Conservation (phyloP, 768 basidiomycete genomes). For the Suillus weaverae region DNA sequence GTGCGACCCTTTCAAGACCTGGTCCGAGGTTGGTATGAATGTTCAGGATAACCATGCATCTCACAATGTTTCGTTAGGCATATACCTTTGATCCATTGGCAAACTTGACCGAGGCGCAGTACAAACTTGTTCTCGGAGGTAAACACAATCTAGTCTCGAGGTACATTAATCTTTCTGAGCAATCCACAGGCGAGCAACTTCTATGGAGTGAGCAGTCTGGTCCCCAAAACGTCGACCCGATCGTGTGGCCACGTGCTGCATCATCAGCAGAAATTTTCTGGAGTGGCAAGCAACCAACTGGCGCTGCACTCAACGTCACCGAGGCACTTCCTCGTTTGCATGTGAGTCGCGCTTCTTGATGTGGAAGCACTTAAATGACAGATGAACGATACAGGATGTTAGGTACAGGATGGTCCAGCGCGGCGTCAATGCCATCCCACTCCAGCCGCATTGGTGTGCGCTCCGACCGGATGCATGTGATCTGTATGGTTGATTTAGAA, state of each 20-base stretch:
- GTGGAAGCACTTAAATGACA: neutral
- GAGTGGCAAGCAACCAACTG: slow-evolving; percentile 47
- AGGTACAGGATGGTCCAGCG: slow-evolving; percentile 60
- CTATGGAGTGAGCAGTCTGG: slow-evolving; percentile 77
- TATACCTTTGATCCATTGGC: slow-evolving; percentile 73
- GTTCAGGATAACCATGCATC: slow-evolving; percentile 8
- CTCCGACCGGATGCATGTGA: slow-evolving; percentile 60
- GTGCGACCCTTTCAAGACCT: slow-evolving; percentile 81
- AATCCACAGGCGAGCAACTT: slow-evolving; percentile 52
- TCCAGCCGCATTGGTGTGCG: slow-evolving; percentile 77
- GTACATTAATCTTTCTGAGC: neutral
- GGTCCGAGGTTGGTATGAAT: slow-evolving; percentile 56
- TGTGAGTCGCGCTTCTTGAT: slow-evolving; percentile 31
- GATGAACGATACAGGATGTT: slow-evolving; percentile 22
- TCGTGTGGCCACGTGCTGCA: slow-evolving; percentile 72
- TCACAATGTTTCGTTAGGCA: slow-evolving; percentile 36
- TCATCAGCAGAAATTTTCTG: slow-evolving; percentile 77
- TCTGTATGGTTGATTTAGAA: slow-evolving; percentile 28
- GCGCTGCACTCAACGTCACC: slow-evolving; percentile 34
- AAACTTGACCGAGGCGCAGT: slow-evolving; percentile 49
- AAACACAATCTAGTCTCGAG: slow-evolving; percentile 16
- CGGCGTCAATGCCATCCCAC: slow-evolving; percentile 56
- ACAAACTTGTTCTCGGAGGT: slow-evolving; percentile 68
- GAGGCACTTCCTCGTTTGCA: slow-evolving; percentile 66
- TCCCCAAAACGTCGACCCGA: slow-evolving; percentile 66